These are phyloP conservation scores for Ballota nigra DNA, from an alignment of 257 asterid genomes.

Conservation along the genomic window DNA sequence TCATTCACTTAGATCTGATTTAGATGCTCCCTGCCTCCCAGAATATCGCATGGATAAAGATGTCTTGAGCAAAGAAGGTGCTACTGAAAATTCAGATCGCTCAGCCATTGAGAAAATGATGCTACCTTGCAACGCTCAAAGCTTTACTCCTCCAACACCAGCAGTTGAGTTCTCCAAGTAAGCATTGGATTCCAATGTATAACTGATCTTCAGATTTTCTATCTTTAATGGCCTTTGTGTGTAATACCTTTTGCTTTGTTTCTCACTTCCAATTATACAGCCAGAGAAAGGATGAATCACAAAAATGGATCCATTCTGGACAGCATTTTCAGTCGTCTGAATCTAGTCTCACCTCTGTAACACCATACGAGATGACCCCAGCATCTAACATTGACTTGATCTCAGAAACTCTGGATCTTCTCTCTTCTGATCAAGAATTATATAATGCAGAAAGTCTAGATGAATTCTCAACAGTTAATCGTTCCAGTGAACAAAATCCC, in stretches of 20 bases:
- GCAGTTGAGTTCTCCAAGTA: conserved; percentile 50
- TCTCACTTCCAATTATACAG: conserved; percentile 28
- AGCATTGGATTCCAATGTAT: conserved; percentile 21
- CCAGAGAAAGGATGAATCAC: conserved; percentile 43
- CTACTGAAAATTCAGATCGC: conserved; percentile 27
- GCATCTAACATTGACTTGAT: conserved; percentile 25
- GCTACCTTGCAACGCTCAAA: conserved; percentile 37
- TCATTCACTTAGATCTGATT: conserved; percentile 22
- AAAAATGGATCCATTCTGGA: conserved; percentile 44
- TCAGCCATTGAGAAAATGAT: conserved; percentile 25
- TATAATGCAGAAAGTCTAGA: conserved; percentile 28
- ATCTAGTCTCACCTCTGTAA: conserved; percentile 30
- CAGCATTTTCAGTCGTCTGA: conserved; percentile 46
- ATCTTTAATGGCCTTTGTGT: neutral
- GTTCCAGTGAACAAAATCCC: conserved; percentile 22
- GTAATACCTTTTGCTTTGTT: conserved; percentile 1
- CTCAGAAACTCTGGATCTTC: conserved; percentile 37
- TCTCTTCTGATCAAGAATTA: conserved; percentile 33
- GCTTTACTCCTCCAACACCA: conserved; percentile 64
- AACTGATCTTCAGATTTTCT: neutral
- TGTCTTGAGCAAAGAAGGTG: conserved; percentile 35
- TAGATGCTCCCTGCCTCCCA: conserved; percentile 23
- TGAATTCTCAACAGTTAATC: conserved; percentile 32
- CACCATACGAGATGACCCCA: conserved; percentile 30
- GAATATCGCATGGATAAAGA: conserved; percentile 38